Evolutionary conservation across 2,329 filamentous ascomycete species (phyloP).

Genomic region (Clonostachys byssicola): DNA sequence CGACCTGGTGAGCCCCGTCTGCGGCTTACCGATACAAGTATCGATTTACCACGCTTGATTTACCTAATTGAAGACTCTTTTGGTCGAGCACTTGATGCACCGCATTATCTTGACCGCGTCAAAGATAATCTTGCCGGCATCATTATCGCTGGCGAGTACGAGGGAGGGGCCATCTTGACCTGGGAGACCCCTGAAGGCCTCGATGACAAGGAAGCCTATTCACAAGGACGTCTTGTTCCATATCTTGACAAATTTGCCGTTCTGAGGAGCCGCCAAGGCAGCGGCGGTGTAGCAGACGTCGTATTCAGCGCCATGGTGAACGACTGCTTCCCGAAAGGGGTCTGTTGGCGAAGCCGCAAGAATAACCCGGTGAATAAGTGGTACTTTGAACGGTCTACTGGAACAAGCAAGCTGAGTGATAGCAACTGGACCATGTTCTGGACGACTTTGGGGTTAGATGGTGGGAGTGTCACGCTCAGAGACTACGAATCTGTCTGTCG

Average conservation of each 20-base stretch:
- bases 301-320: constrained; percentile 95
- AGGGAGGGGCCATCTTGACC: constrained; percentile 89
- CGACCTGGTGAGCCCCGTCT: constrained; percentile 55
- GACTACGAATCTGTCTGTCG: constrained; percentile 78
- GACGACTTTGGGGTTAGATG: constrained; percentile 69
- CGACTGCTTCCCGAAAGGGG: constrained; percentile 80
- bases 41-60: constrained; percentile 79
- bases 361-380: constrained; percentile 98
- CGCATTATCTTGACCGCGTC: constrained; percentile 79
- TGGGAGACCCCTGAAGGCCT: constrained; percentile 76
- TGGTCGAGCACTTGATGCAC: constrained; percentile 74
- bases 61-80: constrained; percentile 94
- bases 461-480: constrained; percentile 47
- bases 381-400: constrained; percentile 91
- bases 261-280: constrained; percentile 80
- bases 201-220: constrained; percentile 47
- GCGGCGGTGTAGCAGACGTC: constrained; percentile 88
- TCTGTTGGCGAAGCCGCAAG: constrained; percentile 87
- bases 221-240: constrained; percentile 67
- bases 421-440: constrained; percentile 98
- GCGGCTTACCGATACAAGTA: constrained; percentile 71
- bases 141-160: constrained; percentile 94
- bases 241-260: constrained; percentile 99
- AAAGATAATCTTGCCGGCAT: constrained; percentile 79
- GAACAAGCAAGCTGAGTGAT: constrained; percentile 76